A percentile compares a stretch with the other conserved stretches of the same genome.
Conservation (phyloP, 2,329 filamentous ascomycete genomes). For the Davidsoniella virescens region DNA sequence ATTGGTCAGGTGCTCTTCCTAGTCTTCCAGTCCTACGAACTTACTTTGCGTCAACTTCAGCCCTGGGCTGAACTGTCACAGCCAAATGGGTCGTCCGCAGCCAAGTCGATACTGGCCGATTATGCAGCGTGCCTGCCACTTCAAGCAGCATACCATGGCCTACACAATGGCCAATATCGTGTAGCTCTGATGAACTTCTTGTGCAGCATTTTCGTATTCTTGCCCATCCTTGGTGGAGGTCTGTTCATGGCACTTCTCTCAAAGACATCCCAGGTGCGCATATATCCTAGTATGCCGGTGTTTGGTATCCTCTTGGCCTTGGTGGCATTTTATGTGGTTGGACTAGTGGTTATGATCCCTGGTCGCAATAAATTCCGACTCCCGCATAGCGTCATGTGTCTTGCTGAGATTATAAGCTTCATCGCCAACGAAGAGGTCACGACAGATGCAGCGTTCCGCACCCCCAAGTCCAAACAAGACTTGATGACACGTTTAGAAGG, state of each 20-base stretch:
- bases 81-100: slow-evolving; percentile 42
- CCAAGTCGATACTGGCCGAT: slow-evolving; percentile 49
- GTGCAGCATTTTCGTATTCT: slow-evolving; percentile 39
- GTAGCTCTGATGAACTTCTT: slow-evolving; percentile 45
- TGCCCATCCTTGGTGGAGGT: slow-evolving; percentile 54
- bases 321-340: slow-evolving; percentile 52
- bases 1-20: slow-evolving; percentile 53
- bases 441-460: slow-evolving; percentile 55
- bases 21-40: slow-evolving; percentile 49
- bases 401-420: slow-evolving; percentile 66
- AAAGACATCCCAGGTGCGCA: slow-evolving; percentile 31
- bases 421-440: slow-evolving; percentile 57
- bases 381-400: slow-evolving; percentile 54
- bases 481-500: slow-evolving; percentile 46
- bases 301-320: slow-evolving; percentile 60
- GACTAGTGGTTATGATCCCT: slow-evolving; percentile 45
- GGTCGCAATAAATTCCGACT: slow-evolving; percentile 44
- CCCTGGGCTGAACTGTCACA: slow-evolving; percentile 50
- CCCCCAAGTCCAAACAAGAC: slow-evolving; percentile 48
- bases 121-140: slow-evolving; percentile 53
- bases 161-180: slow-evolving; percentile 46
- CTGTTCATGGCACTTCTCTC: slow-evolving; percentile 59
- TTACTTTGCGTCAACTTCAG: slow-evolving; percentile 46
- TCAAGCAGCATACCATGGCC: slow-evolving; percentile 39
- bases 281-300: slow-evolving; percentile 58